phyloP scores from a whole-genome alignment of 2,329 filamentous ascomycete genomes.

The Claviceps africana region DNA sequence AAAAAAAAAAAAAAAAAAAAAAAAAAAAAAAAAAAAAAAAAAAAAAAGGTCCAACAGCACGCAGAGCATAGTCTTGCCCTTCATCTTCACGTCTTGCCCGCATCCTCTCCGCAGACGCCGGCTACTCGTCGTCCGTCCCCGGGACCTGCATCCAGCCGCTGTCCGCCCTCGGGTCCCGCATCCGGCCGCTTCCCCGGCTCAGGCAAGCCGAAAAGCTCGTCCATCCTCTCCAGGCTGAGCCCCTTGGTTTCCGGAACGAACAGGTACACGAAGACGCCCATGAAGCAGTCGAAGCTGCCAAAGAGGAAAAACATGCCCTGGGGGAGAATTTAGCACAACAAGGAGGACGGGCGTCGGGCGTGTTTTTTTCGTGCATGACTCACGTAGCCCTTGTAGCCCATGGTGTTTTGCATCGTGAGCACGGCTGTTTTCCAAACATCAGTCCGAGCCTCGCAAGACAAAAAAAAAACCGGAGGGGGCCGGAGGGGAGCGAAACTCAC shows the following conservation, averaged over 20 bases:
- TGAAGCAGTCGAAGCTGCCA: slow-evolving; percentile 48
- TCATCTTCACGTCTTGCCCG: background rate
- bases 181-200: slow-evolving; percentile 22
- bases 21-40: background rate
- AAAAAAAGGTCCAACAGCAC: background rate
- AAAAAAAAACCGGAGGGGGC: no score
- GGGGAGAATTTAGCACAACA: background rate
- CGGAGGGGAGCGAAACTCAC: no score
- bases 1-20: background rate
- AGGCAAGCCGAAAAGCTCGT: slow-evolving; percentile 49
- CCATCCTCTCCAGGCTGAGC: slow-evolving; percentile 47
- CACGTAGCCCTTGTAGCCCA: slow-evolving; percentile 28
- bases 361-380: slow-evolving; percentile 10
- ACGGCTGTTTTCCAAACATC: slow-evolving; percentile 25
- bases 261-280: slow-evolving; percentile 54
- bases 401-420: slow-evolving; percentile 50
- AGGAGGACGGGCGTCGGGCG: no score
- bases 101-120: slow-evolving; percentile 15
- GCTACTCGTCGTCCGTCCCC: slow-evolving; percentile 13
- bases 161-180: slow-evolving; percentile 16
- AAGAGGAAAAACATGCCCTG: slow-evolving; percentile 56
- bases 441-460: background rate
- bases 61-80: background rate
- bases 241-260: slow-evolving; percentile 61
- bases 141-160: slow-evolving; percentile 18